Evolutionary conservation across 2,329 filamentous ascomycete species (phyloP).

Genomic region (Ceratocystis papillata): DNA sequence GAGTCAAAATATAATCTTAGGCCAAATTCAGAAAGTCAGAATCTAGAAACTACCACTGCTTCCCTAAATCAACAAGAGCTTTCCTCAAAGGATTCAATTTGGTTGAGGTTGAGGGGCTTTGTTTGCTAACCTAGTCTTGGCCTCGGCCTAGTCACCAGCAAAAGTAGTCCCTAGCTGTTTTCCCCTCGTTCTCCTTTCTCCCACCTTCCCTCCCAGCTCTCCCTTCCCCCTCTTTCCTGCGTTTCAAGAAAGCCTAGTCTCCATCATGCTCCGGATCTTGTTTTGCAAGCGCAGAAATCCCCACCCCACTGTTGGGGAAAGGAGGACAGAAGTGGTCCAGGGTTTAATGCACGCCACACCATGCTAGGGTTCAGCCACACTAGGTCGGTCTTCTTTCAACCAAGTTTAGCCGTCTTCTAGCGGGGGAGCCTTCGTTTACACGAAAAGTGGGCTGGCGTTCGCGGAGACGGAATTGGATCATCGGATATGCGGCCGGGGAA

Average conservation of each 20-base stretch:
- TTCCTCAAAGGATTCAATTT: conserved; percentile 11
- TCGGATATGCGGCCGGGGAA: conserved; percentile 10
- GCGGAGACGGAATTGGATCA: not conserved
- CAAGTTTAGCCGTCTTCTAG: not conserved
- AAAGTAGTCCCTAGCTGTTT: not conserved
- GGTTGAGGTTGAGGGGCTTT: conserved; percentile 22
- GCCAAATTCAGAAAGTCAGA: not conserved
- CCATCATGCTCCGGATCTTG: not conserved
- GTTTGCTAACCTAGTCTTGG: not conserved
- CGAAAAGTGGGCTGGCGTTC: not conserved
- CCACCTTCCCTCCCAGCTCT: not conserved
- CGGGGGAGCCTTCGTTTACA: not conserved
- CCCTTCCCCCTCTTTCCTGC: not conserved
- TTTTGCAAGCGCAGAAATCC: not conserved
- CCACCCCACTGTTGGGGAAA: not conserved
- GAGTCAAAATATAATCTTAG: too few relatives aligned
- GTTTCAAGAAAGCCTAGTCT: not conserved
- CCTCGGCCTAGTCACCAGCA: too few relatives aligned
- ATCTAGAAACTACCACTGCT: not conserved
- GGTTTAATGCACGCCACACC: not conserved
- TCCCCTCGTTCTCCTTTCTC: not conserved
- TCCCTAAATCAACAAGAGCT: not conserved
- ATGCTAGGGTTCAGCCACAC: conserved; percentile 1
- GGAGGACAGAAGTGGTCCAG: not conserved
- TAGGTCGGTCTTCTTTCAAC: not conserved